Evolutionary conservation across 2,329 filamentous ascomycete genomes (phyloP).

Genomic region (Penicillium sp.): DNA sequence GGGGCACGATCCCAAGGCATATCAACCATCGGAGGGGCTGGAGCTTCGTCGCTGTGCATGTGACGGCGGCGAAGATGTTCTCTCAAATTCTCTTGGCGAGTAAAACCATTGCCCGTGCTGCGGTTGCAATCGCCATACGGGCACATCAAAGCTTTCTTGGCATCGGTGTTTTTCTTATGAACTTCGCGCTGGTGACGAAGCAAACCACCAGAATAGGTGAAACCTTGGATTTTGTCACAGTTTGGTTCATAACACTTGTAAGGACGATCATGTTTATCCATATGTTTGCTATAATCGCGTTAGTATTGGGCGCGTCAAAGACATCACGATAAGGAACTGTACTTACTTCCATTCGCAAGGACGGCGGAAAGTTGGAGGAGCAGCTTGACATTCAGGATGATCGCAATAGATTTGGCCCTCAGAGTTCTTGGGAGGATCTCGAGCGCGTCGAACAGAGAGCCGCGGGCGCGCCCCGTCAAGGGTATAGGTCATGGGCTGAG

Average conservation of each 20-base stretch:
- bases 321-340: conserved; percentile 3
- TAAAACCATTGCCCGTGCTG: conserved; percentile 84
- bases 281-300: conserved; percentile 71
- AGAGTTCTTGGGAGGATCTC: conserved; percentile 60
- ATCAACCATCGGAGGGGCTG: conserved; percentile 27
- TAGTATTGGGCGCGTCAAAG: conserved; percentile 23
- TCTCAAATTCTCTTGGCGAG: conserved; percentile 87
- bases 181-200: conserved; percentile 90
- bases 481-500: conserved; percentile 27
- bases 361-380: conserved; percentile 66
- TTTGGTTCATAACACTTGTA: conserved; percentile 81
- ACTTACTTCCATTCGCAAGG: conserved; percentile 93
- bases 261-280: conserved; percentile 95
- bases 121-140: conserved; percentile 86
- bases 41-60: conserved; percentile 48
- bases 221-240: conserved; percentile 88
- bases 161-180: conserved; percentile 83
- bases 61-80: conserved; percentile 93
- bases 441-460: conserved; percentile 43
- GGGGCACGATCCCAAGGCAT: conserved; percentile 30
- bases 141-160: conserved; percentile 83
- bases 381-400: conserved; percentile 65
- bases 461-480: conserved; percentile 41
- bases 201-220: conserved; percentile 91
- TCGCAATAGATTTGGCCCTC: conserved; percentile 78